Percentiles rank a stretch among this genome's conserved stretches.
phyloP scores from a whole-genome alignment of 352 stramenopile genomes.

The Phytophthora agathidicida region DNA sequence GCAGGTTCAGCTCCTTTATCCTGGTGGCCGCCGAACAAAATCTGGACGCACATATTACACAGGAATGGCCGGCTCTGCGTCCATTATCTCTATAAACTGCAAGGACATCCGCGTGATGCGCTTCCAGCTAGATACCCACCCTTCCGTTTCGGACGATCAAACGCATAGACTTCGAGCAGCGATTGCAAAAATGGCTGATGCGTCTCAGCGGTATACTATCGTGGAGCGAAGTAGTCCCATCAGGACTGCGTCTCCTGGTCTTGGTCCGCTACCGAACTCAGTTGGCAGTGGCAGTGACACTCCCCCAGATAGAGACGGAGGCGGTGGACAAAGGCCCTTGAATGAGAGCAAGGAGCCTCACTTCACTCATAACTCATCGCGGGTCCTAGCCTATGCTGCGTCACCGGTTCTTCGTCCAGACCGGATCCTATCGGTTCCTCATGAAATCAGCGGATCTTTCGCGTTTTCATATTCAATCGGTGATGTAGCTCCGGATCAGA shows the following conservation, averaged over 20 bases:
- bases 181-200: constrained; percentile 64
- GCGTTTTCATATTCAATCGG: constrained; percentile 68
- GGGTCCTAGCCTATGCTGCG: constrained; percentile 29
- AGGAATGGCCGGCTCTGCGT: constrained; percentile 46
- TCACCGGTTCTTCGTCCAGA: constrained; percentile 52
- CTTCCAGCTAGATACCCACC: constrained; percentile 63
- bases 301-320: constrained; percentile 10
- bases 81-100: constrained; percentile 70
- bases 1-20: constrained; percentile 61
- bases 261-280: constrained; percentile 11
- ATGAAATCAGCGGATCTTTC: constrained; percentile 70
- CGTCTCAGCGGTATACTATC: constrained; percentile 57
- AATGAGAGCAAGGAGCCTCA: constrained; percentile 20
- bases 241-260: constrained; percentile 19
- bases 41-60: constrained; percentile 57
- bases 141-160: constrained; percentile 58
- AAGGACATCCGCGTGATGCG: constrained; percentile 81
- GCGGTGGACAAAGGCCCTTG: constrained; percentile 5
- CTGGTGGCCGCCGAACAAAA: constrained; percentile 59
- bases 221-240: constrained; percentile 26
- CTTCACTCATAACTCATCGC: constrained; percentile 13
- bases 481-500: constrained; percentile 43
- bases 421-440: constrained; percentile 31
- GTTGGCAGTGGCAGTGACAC: constrained; percentile 12
- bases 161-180: constrained; percentile 49